Conservation (phyloP, 2,329 filamentous ascomycete genomes). For the Hymenoscyphus linearis region DNA sequence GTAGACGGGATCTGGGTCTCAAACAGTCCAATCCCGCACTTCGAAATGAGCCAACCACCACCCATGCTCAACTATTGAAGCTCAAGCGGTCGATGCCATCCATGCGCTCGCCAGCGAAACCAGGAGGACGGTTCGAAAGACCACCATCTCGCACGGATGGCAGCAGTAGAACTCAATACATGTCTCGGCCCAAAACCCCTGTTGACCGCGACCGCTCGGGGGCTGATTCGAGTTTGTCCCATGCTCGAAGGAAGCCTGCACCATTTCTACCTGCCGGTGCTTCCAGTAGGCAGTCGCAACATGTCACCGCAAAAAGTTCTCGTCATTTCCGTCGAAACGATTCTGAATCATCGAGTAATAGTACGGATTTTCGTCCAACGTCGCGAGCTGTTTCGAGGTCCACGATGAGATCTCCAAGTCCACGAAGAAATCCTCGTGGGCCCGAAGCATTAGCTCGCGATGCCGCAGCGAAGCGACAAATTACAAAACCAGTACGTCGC, state of each 20-base stretch:
- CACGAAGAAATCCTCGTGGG: constrained; percentile 42
- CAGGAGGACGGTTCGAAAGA: constrained; percentile 46
- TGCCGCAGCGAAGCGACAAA: constrained; percentile 58
- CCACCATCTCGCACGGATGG: constrained; percentile 54
- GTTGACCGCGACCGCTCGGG: constrained; percentile 49
- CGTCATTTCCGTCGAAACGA: constrained; percentile 75
- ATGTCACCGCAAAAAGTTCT: constrained; percentile 65
- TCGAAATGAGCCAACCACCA: constrained; percentile 57
- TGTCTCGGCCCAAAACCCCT: constrained; percentile 64
- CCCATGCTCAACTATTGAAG: constrained; percentile 58
- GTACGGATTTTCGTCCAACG: constrained; percentile 50
- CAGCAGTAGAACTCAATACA: constrained; percentile 42
- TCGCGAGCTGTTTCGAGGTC: constrained; percentile 55
- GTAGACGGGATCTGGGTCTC: constrained; percentile 52
- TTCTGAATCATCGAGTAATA: constrained; percentile 63
- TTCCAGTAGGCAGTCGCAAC: constrained; percentile 70
- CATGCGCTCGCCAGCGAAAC: constrained; percentile 50
- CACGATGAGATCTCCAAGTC: constrained; percentile 52
- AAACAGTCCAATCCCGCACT: constrained; percentile 51
- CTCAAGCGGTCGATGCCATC: constrained; percentile 61
- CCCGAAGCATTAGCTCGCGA: constrained; percentile 35
- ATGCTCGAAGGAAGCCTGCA: constrained; percentile 54
- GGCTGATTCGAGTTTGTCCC: constrained; percentile 45
- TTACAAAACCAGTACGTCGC: constrained; percentile 66
- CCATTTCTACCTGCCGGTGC: constrained; percentile 78